These are phyloP conservation scores for Medicago lupulina DNA, from an alignment of 306 rosid species.

Conservation along the genomic window DNA sequence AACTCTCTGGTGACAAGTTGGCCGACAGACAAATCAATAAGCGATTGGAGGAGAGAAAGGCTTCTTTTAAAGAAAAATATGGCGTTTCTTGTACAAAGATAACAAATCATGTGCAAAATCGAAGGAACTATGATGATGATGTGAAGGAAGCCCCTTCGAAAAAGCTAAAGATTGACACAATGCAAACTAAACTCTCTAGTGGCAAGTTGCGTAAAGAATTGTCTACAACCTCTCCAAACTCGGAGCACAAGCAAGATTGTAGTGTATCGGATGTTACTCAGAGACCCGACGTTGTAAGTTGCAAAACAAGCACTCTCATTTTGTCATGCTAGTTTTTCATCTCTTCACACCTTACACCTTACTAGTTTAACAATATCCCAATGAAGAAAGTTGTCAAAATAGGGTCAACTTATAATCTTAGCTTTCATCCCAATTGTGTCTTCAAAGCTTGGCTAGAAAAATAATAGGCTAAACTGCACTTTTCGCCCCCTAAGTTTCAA, in stretches of 20 bases:
- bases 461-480: too few species aligned
- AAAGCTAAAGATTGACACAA: constrained; percentile 55
- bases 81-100: constrained; percentile 43
- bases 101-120: constrained; percentile 30
- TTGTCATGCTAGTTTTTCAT: constrained; percentile 39
- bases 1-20: background rate
- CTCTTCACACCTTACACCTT: constrained; percentile 40
- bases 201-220: constrained; percentile 53
- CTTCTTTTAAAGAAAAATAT: constrained; percentile 52
- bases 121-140: constrained; percentile 31
- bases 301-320: constrained; percentile 44
- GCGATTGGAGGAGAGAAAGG: constrained; percentile 49
- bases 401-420: constrained; percentile 7
- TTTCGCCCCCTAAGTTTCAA: too few species aligned
- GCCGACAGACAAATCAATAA: constrained; percentile 6
- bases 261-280: constrained; percentile 52
- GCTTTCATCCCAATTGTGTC: background rate
- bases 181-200: constrained; percentile 30
- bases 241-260: constrained; percentile 46
- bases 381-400: constrained; percentile 11
- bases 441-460: constrained; percentile 5
- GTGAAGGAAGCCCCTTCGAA: constrained; percentile 51
- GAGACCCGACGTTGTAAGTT: constrained; percentile 69
- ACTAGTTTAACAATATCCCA: constrained; percentile 23
- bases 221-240: constrained; percentile 16